These are phyloP conservation scores for Coemansia sp. DNA, from an alignment of 192 early-diverging fungal species.

Conservation along the genomic window DNA sequence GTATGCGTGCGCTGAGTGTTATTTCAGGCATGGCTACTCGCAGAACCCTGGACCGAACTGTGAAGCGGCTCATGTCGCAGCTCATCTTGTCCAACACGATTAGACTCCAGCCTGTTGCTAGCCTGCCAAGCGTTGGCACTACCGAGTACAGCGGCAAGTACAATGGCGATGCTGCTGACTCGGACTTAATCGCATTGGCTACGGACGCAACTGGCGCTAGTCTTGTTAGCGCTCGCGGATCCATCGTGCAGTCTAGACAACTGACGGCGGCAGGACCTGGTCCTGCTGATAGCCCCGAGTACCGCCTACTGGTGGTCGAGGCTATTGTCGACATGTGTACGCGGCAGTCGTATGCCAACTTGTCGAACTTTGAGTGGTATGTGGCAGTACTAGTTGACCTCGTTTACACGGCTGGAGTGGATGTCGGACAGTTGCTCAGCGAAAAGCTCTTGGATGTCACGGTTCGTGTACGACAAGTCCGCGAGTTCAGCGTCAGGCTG, in stretches of 20 bases:
- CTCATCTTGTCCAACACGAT: conserved; percentile 61
- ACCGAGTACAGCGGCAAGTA: conserved; percentile 11
- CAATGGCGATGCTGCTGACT: conserved; percentile 22
- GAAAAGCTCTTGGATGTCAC: conserved; percentile 86
- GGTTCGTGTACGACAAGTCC: conserved; percentile 83
- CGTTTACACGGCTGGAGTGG: conserved; percentile 73
- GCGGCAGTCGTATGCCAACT: conserved; percentile 78
- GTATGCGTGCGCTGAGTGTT: conserved; percentile 84
- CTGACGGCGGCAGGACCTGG: conserved; percentile 8
- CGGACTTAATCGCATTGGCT: not conserved
- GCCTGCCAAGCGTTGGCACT: not conserved
- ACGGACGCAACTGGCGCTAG: conserved; percentile 28
- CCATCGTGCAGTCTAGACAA: conserved; percentile 17
- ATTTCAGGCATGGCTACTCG: conserved; percentile 82
- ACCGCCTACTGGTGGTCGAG: conserved; percentile 80
- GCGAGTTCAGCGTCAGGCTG: conserved; percentile 71
- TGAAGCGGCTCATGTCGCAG: conserved; percentile 82
- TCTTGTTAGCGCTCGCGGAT: conserved; percentile 34
- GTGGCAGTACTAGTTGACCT: conserved; percentile 79
- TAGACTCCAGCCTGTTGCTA: conserved; percentile 22
- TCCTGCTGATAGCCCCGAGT: conserved; percentile 59
- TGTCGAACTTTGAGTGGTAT: conserved; percentile 97
- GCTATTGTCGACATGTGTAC: conserved; percentile 83
- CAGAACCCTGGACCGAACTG: conserved; percentile 77
- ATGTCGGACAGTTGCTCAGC: conserved; percentile 69